A percentile compares a stretch with the other conserved stretches of the same genome.
These are phyloP conservation scores for Xylaria longipes DNA, from an alignment of 495 filamentous ascomycete species.

Conservation along the genomic window DNA sequence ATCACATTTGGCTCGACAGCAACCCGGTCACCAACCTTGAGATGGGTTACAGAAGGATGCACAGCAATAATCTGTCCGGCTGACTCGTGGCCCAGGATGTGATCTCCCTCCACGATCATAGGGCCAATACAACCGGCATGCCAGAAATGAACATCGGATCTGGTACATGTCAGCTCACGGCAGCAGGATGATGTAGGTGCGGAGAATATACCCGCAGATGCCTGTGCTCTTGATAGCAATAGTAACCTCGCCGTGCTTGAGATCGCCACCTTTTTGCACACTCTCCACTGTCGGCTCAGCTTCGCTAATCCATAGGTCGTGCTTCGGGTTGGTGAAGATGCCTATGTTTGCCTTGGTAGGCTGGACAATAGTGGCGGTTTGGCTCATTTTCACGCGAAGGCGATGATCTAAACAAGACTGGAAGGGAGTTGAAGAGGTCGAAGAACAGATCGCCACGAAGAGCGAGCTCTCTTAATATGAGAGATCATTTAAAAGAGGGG, in stretches of 20 bases:
- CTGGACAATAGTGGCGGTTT: conserved; percentile 36
- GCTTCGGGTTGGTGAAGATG: conserved; percentile 90
- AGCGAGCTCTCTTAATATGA: conserved; percentile 14
- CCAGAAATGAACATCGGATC: conserved; percentile 96
- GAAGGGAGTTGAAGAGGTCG: conserved; percentile 4
- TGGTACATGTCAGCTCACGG: conserved; percentile 41
- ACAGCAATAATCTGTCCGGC: conserved; percentile 82
- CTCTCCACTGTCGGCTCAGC: conserved; percentile 76
- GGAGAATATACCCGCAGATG: conserved; percentile 78
- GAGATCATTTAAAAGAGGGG: conserved; percentile 26
- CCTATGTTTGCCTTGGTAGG: conserved; percentile 83
- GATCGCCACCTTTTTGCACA: conserved; percentile 69
- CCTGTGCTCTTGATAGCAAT: conserved; percentile 87
- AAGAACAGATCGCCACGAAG: conserved; percentile 11
- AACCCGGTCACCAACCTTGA: conserved; percentile 84
- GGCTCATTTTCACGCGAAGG: conserved; percentile 33
- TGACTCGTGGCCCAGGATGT: conserved; percentile 93
- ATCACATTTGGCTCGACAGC: conserved; percentile 91
- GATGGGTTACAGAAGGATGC: conserved; percentile 75
- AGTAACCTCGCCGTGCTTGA: conserved; percentile 83
- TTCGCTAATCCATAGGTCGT: conserved; percentile 89
- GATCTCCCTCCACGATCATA: conserved; percentile 86
- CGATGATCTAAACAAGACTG: background rate
- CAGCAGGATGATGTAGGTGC: conserved; percentile 35
- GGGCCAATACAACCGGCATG: conserved; percentile 91